Conservation (phyloP, 495 filamentous ascomycete species). For the Lepidopterella palustris region DNA sequence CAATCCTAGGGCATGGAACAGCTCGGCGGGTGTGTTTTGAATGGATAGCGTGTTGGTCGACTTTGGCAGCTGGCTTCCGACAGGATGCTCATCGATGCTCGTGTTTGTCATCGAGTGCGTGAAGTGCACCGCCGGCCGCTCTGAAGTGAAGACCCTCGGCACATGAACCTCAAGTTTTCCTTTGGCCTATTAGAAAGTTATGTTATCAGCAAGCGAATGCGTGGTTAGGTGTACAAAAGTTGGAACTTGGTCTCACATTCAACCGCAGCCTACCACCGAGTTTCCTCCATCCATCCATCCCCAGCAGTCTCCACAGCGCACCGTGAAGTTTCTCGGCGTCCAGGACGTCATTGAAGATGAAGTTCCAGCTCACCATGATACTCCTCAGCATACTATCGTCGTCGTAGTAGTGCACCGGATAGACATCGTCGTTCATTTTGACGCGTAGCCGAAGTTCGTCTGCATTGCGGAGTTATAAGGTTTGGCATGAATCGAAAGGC, state of each 20-base stretch:
- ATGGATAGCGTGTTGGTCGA: slow-evolving; percentile 26
- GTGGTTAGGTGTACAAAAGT: background rate
- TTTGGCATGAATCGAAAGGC: too few relatives aligned
- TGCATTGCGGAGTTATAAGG: too few relatives aligned
- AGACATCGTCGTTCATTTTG: slow-evolving; percentile 10
- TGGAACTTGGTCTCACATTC: background rate
- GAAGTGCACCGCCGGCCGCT: slow-evolving; percentile 14
- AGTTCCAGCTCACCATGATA: slow-evolving; percentile 8
- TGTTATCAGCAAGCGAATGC: background rate
- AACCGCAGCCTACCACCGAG: slow-evolving; percentile 14
- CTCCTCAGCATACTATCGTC: slow-evolving; percentile 1
- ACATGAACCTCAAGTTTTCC: slow-evolving; percentile 12
- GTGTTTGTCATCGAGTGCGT: slow-evolving; percentile 1
- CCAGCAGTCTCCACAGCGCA: slow-evolving; percentile 8
- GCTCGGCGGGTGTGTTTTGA: slow-evolving; percentile 31
- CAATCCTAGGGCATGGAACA: slow-evolving; percentile 25
- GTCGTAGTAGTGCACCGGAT: slow-evolving; percentile 12
- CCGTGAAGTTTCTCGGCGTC: slow-evolving; percentile 11
- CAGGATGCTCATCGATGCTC: slow-evolving; percentile 9
- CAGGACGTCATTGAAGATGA: slow-evolving; percentile 14
- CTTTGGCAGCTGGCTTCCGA: slow-evolving; percentile 8
- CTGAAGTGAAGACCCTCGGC: slow-evolving; percentile 8
- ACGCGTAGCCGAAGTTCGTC: too few relatives aligned
- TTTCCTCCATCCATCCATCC: slow-evolving; percentile 16
- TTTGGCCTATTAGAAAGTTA: slow-evolving; percentile 1